Conservation (phyloP, 1,284 basidiomycete species). For the Trichosporon sp. region DNA sequence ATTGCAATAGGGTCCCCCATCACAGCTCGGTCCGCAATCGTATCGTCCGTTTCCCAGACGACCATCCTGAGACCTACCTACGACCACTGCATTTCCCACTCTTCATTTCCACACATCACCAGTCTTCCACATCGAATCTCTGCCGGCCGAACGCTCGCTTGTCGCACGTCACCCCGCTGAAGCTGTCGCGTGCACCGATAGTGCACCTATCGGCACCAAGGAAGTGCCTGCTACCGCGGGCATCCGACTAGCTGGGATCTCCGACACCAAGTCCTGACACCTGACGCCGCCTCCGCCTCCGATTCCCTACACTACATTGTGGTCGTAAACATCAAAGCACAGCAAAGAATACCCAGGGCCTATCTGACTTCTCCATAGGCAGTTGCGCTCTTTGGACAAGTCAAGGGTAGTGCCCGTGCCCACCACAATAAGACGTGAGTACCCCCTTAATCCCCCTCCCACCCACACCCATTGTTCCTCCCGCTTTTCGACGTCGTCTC, state of each 20-base stretch:
- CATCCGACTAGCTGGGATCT: neutral
- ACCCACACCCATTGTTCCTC: neutral
- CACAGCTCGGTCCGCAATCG: neutral
- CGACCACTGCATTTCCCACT: neutral
- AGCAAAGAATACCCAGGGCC: neutral
- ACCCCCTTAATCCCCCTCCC: neutral
- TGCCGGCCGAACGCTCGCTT: neutral
- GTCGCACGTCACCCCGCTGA: neutral
- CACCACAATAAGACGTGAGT: constrained; percentile 2
- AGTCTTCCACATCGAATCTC: neutral
- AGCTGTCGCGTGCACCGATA: neutral
- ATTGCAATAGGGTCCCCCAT: constrained; percentile 3
- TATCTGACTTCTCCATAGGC: neutral
- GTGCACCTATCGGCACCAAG: neutral
- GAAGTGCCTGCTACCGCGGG: neutral
- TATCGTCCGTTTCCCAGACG: constrained; percentile 6
- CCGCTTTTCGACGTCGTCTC: neutral
- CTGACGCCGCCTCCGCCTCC: neutral
- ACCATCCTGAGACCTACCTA: neutral
- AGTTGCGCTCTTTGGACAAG: constrained; percentile 1
- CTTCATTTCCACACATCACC: neutral
- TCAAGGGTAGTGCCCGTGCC: constrained; percentile 1
- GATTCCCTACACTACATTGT: neutral
- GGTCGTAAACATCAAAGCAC: neutral
- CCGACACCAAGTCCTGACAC: neutral